These are phyloP conservation scores for Tetracladium setigerum DNA, from an alignment of 495 filamentous ascomycete genomes.

Conservation along the genomic window DNA sequence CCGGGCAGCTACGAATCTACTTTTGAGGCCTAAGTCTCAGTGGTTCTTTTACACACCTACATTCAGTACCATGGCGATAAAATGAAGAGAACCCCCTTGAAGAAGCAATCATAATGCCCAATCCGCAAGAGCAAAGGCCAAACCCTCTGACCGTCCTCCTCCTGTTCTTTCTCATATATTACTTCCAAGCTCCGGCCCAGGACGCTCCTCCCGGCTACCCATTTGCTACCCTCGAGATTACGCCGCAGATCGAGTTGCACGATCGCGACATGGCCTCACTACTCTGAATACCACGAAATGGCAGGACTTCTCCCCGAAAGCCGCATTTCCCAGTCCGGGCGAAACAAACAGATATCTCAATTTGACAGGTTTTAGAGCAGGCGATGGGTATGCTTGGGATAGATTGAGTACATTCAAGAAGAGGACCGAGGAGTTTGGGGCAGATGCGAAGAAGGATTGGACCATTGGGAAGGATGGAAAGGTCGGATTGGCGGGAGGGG, in stretches of 20 bases:
- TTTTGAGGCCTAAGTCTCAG: too few species aligned
- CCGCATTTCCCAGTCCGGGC: slow-evolving; percentile 19
- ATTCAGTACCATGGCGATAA: too few species aligned
- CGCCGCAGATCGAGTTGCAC: slow-evolving; percentile 30
- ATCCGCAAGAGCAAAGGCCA: too few species aligned
- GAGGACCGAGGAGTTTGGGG: slow-evolving; percentile 41
- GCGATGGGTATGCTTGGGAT: slow-evolving; percentile 71
- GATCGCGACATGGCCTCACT: slow-evolving; percentile 50
- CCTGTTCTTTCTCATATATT: slow-evolving; percentile 27
- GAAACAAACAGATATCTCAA: slow-evolving; percentile 57
- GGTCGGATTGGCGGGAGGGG: slow-evolving; percentile 1
- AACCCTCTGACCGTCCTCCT: slow-evolving; percentile 3
- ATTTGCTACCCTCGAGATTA: too few species aligned
- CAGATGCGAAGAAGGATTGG: slow-evolving; percentile 9
- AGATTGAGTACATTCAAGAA: slow-evolving; percentile 46
- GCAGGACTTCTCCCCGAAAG: slow-evolving; percentile 58
- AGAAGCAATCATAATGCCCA: too few species aligned
- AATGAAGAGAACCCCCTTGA: too few species aligned
- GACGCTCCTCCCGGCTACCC: background rate
- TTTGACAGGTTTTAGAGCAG: slow-evolving; percentile 63
- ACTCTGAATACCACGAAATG: slow-evolving; percentile 66
- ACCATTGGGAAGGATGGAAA: slow-evolving; percentile 1
- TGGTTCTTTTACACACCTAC: too few species aligned
- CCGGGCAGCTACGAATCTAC: too few species aligned
- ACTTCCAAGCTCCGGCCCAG: background rate